A percentile compares a stretch with the other conserved stretches of the same genome.
Evolutionary conservation across 768 basidiomycete genomes (phyloP).

Genomic region (Panellus pusillus): DNA sequence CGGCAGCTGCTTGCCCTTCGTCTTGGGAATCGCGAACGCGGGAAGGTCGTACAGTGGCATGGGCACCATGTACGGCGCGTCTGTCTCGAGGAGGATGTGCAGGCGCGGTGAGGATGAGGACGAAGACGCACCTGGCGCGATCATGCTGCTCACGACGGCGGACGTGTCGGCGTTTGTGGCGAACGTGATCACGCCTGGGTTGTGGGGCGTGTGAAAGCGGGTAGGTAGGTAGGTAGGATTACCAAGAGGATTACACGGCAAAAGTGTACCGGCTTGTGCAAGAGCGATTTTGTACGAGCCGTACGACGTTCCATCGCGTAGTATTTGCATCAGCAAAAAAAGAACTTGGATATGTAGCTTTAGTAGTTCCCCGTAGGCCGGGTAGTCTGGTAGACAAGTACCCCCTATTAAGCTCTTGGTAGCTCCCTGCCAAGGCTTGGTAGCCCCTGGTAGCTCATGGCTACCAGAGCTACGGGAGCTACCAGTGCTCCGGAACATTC

Average conservation of each 20-base stretch:
- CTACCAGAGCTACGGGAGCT: not conserved
- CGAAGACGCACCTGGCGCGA: too few relatives aligned
- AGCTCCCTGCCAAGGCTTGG: not conserved
- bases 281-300: too few relatives aligned
- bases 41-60: slow-evolving; percentile 66
- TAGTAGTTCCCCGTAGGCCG: not conserved
- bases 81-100: slow-evolving; percentile 75
- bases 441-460: not conserved
- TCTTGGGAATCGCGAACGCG: slow-evolving; percentile 26
- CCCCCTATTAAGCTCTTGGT: not conserved
- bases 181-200: slow-evolving; percentile 76
- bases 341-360: not conserved
- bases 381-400: not conserved
- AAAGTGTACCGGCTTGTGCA: too few relatives aligned
- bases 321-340: slow-evolving; percentile 10
- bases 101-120: slow-evolving; percentile 27
- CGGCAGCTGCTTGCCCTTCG: slow-evolving; percentile 63
- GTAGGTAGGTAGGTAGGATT: too few relatives aligned
- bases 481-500: too few relatives aligned
- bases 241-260: too few relatives aligned
- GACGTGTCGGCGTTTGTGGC: slow-evolving; percentile 73
- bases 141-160: slow-evolving; percentile 59
- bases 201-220: not conserved
- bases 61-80: slow-evolving; percentile 87
- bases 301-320: too few relatives aligned